Conservation (phyloP, 768 basidiomycete genomes). For the Pisolithus microcarpus region DNA sequence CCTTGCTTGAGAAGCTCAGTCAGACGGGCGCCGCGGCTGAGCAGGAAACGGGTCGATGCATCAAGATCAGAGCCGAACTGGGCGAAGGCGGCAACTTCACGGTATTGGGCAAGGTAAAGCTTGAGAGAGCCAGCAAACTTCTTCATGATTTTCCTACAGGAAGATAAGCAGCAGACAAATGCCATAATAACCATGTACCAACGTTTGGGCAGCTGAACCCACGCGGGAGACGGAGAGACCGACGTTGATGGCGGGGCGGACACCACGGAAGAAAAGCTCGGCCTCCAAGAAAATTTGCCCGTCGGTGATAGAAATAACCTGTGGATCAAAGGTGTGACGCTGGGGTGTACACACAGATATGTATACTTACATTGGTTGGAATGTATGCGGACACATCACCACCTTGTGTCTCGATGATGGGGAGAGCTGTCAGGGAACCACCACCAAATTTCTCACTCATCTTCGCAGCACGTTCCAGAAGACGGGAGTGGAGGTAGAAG, state of each 20-base stretch:
- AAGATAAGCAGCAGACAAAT: not conserved
- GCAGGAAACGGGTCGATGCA: constrained; percentile 97
- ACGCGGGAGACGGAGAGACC: constrained; percentile 99
- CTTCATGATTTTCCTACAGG: constrained; percentile 93
- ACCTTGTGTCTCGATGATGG: constrained; percentile 99
- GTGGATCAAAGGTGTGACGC: constrained; percentile 6
- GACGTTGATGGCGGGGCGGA: constrained; percentile 99
- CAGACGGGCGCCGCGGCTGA: constrained; percentile 95
- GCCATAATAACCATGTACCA: constrained; percentile 25
- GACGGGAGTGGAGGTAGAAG: constrained; percentile 99
- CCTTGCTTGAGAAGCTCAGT: constrained; percentile 98
- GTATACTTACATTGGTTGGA: constrained; percentile 68
- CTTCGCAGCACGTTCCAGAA: constrained; percentile 99
- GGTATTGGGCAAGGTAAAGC: constrained; percentile 99
- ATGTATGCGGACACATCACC: constrained; percentile 99
- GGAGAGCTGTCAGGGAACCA: constrained; percentile 96
- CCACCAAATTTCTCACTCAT: constrained; percentile 99
- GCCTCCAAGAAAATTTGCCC: constrained; percentile 99
- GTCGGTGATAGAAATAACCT: constrained; percentile 99
- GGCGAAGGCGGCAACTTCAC: constrained; percentile 99
- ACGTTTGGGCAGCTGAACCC: constrained; percentile 99
- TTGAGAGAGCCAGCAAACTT: constrained; percentile 99
- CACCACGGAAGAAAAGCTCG: constrained; percentile 99
- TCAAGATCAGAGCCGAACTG: constrained; percentile 99
- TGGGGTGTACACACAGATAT: not conserved